These are phyloP conservation scores for Pythium dissimile DNA, from an alignment of 352 stramenopile species.

Conservation along the genomic window DNA sequence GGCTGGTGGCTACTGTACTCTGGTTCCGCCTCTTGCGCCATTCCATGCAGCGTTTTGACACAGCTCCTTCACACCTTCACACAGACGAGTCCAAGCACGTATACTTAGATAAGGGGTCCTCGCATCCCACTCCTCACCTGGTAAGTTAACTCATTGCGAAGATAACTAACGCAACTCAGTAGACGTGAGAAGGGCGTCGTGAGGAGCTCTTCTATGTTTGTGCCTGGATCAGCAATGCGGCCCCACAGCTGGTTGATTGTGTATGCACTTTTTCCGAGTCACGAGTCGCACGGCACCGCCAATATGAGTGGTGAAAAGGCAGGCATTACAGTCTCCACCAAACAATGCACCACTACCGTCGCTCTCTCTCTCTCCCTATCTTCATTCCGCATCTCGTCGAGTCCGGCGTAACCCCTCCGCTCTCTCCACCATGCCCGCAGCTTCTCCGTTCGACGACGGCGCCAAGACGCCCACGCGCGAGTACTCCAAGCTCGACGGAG, in stretches of 20 bases:
- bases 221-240: not conserved
- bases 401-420: not conserved
- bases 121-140: no score
- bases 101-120: no score
- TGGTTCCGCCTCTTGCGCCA: not conserved
- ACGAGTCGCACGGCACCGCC: not conserved
- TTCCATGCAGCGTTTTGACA: not conserved
- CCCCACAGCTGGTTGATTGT: slow-evolving; percentile 2
- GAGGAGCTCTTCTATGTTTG: no score
- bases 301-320: not conserved
- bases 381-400: slow-evolving; percentile 9
- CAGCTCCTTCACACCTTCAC: not conserved
- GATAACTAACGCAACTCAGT: not conserved
- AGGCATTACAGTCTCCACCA: no score
- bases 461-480: slow-evolving; percentile 13
- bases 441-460: slow-evolving; percentile 3
- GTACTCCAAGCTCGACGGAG: slow-evolving; percentile 25
- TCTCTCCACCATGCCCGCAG: not conserved
- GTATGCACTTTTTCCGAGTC: not conserved
- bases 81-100: not conserved
- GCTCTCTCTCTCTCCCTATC: no score
- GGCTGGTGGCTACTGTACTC: not conserved
- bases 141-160: not conserved
- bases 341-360: no score
- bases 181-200: not conserved